phyloP scores from a whole-genome alignment of 352 stramenopile genomes.

The Pythium aquatile region DNA sequence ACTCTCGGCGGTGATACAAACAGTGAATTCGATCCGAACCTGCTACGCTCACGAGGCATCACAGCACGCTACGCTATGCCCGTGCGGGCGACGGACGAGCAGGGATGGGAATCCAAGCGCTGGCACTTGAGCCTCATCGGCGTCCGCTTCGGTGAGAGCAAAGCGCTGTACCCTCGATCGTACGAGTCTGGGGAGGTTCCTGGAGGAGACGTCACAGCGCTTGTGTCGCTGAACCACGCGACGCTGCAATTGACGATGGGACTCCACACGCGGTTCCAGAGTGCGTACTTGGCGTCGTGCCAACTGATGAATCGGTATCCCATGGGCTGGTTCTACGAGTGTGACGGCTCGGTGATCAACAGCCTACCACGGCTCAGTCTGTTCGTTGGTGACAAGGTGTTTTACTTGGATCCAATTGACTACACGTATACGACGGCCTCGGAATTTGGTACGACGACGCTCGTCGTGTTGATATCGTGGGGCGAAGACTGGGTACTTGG shows the following conservation, averaged over 20 bases:
- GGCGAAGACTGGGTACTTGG: not conserved
- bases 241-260: not conserved
- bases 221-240: slow-evolving; percentile 1
- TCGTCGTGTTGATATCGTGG: not conserved
- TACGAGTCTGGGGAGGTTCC: not conserved
- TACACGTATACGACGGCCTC: slow-evolving; percentile 2
- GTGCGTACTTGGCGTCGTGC: not conserved
- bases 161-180: slow-evolving; percentile 6
- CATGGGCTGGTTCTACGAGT: slow-evolving; percentile 2
- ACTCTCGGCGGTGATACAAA: not conserved
- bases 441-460: not conserved
- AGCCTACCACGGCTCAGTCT: slow-evolving; percentile 6
- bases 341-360: not conserved
- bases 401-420: slow-evolving; percentile 8
- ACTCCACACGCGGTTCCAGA: not conserved
- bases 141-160: slow-evolving; percentile 6
- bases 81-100: not conserved
- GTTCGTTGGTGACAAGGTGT: slow-evolving; percentile 3
- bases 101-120: not conserved
- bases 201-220: not conserved
- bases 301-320: not conserved
- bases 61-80: slow-evolving; percentile 1
- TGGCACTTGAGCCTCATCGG: slow-evolving; percentile 9
- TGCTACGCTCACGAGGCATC: not conserved
- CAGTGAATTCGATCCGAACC: not conserved